phyloP scores from a whole-genome alignment of 129 eudicot species.

The Mikania micrantha region DNA sequence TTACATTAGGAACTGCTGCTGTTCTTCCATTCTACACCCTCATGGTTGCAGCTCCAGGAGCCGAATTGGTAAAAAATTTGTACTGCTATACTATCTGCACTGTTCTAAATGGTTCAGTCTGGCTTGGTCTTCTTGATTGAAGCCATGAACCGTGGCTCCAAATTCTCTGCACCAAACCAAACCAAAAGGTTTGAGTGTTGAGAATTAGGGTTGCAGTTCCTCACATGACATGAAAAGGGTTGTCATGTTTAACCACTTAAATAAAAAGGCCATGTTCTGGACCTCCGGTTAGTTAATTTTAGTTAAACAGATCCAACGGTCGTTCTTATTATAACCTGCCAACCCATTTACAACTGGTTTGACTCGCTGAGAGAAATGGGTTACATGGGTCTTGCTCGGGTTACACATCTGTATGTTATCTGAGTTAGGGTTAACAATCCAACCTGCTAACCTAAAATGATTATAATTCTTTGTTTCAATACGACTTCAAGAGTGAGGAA shows the following conservation, averaged over 20 bases:
- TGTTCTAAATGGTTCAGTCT: neutral
- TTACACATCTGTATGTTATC: too few species aligned
- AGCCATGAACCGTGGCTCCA: neutral
- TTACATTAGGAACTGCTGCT: conserved; percentile 82
- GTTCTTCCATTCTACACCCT: conserved; percentile 93
- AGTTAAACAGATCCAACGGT: neutral
- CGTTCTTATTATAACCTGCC: too few species aligned
- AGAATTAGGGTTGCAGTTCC: neutral
- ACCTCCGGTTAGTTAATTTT: too few species aligned
- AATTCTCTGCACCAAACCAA: conserved; percentile 2
- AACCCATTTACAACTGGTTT: too few species aligned
- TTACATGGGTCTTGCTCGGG: neutral
- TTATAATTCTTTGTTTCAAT: neutral
- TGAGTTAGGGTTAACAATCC: neutral
- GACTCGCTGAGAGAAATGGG: neutral
- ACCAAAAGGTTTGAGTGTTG: neutral
- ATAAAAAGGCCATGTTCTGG: neutral
- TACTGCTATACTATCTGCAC: neutral
- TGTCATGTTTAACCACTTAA: neutral
- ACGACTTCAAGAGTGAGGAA: neutral
- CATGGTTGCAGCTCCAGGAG: conserved; percentile 90
- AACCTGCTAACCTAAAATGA: neutral
- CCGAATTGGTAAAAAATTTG: conserved; percentile 54
- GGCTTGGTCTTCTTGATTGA: neutral
- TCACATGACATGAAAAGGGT: neutral